phyloP scores from a whole-genome alignment of 2,329 filamentous ascomycete genomes.

The Alternaria viburni region DNA sequence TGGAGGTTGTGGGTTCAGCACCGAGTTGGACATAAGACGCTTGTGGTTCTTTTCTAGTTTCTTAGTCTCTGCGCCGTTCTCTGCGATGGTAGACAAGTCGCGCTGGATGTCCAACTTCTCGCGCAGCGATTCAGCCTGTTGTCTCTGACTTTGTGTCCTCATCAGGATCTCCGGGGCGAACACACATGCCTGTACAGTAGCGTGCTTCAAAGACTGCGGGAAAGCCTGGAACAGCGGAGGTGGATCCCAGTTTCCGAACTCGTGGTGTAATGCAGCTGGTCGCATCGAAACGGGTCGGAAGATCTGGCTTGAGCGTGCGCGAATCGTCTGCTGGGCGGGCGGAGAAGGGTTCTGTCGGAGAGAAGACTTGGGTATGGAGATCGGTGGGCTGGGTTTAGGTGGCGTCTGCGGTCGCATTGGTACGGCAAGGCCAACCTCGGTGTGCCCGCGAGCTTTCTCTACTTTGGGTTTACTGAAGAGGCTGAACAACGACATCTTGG shows the following conservation, averaged over 20 bases:
- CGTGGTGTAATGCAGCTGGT: conserved; percentile 23
- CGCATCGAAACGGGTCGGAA: conserved; percentile 41
- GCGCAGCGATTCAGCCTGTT: conserved; percentile 53
- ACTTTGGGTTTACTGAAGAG: conserved; percentile 59
- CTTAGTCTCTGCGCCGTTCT: conserved; percentile 35
- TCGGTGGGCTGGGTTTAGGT: conserved; percentile 23
- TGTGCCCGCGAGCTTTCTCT: conserved; percentile 55
- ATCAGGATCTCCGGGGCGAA: conserved; percentile 73
- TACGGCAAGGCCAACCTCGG: conserved; percentile 50
- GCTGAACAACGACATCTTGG: conserved; percentile 58
- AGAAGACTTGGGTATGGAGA: conserved; percentile 36
- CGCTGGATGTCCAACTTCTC: conserved; percentile 46
- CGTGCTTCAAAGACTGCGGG: conserved; percentile 80
- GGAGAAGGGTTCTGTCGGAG: conserved; percentile 40
- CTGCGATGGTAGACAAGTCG: conserved; percentile 40
- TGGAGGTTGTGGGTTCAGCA: conserved; percentile 57
- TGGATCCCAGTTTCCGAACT: conserved; percentile 52
- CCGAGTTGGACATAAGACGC: conserved; percentile 46
- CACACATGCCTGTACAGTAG: conserved; percentile 70
- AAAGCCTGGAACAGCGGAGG: conserved; percentile 88
- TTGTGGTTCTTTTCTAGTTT: conserved; percentile 53
- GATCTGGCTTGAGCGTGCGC: conserved; percentile 41
- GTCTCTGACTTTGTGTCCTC: conserved; percentile 62
- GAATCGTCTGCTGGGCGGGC: conserved; percentile 36
- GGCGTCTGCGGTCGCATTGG: conserved; percentile 43